Base-by-base conservation (phyloP, 202 grass and related monocot genomes). In the Schoenoplectus tabernaemontani region DNA sequence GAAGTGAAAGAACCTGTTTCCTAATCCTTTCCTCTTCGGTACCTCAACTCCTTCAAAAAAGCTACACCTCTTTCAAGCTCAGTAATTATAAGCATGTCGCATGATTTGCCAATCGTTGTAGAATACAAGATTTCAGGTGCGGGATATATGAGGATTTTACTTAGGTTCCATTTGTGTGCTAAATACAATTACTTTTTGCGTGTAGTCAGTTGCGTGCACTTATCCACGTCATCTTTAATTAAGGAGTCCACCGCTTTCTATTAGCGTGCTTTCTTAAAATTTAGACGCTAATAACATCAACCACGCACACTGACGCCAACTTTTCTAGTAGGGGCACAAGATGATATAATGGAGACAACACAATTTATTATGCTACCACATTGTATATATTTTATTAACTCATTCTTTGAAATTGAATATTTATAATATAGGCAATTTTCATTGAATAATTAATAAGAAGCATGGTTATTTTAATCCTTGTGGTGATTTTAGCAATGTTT, bases 121-220 rank as follows among this genome's bases (percentile, higher is more conserved):
- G 68, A 83, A 39, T 83, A 83, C 81, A 83, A 83, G 54, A 83
- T 76, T 64, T 70, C 81, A 22, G 57, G 64, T 15, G 76, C 76
- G 3, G 43, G 71, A 3, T 65, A 65, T 19, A 83, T 77, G 43
- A 83, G n/a, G 26, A 64, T 77, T 77, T 50, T 83, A 83, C 38
- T 77, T 83, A 15, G 82, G 58, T 3, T 58, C 82, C 4, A 83
- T n/a, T n/a, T n/a, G n/a, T n/a, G n/a, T n/a, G n/a, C n/a, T n/a
- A n/a, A n/a, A n/a, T n/a, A n/a, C n/a, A n/a, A n/a, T n/a, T n/a
- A n/a, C n/a, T n/a, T n/a, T n/a, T n/a, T n/a, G n/a, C n/a, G n/a
- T n/a, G n/a, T n/a, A n/a, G n/a, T n/a, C n/a, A n/a, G n/a, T n/a
- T n/a, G n/a, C n/a, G n/a, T n/a, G n/a, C n/a, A n/a, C n/a, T n/a